Conservation (phyloP, 1,284 basidiomycete species). For the Ganoderma multipileum region DNA sequence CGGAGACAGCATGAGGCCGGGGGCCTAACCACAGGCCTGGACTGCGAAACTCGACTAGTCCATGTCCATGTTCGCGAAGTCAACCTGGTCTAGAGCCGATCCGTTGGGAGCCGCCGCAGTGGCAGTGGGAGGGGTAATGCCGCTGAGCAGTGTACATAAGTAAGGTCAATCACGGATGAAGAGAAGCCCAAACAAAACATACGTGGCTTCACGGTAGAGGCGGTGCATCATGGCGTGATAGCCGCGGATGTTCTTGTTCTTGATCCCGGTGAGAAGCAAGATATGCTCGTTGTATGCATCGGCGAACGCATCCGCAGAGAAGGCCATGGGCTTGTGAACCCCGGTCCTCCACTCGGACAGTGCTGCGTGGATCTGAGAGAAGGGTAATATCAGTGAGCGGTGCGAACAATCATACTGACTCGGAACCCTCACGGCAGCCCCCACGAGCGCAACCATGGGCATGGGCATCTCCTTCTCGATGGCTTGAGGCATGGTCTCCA, state of each 20-base stretch:
- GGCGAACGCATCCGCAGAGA: conserved; percentile 2
- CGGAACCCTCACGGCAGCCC: not conserved
- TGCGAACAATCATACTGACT: too few species aligned
- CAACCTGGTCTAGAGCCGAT: not conserved
- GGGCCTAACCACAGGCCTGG: not conserved
- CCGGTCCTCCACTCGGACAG: conserved; percentile 7
- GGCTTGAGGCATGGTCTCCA: not conserved
- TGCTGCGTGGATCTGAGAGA: not conserved
- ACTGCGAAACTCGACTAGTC: not conserved
- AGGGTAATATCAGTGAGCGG: not conserved
- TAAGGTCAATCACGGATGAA: not conserved
- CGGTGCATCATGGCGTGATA: conserved; percentile 8
- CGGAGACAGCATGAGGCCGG: not conserved
- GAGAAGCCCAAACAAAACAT: too few species aligned
- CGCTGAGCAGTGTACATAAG: not conserved
- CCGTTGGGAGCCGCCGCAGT: not conserved
- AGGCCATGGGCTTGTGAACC: not conserved
- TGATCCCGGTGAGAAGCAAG: not conserved
- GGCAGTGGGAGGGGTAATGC: not conserved
- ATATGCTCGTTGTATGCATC: conserved; percentile 9
- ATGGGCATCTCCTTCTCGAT: conserved; percentile 9
- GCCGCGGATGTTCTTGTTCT: not conserved
- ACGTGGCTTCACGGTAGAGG: conserved; percentile 2
- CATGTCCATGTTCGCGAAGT: conserved; percentile 5
- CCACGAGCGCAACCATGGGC: conserved; percentile 4